These are phyloP conservation scores for Coemansia sp. DNA, from an alignment of 192 early-diverging fungal species.

Conservation along the genomic window DNA sequence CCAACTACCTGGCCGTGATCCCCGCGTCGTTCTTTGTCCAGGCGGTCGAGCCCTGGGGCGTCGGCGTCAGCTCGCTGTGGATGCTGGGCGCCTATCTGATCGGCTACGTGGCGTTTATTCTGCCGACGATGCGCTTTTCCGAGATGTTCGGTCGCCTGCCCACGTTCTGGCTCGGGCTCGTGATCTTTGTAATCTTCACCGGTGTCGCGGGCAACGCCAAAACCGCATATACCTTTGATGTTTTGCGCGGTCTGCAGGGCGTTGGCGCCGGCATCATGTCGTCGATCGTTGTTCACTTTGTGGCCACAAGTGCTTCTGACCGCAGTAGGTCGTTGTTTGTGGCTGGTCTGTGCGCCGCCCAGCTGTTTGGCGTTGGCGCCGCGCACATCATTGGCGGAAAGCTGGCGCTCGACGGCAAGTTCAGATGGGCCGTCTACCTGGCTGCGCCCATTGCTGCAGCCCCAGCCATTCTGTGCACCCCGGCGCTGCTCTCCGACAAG, in stretches of 20 bases:
- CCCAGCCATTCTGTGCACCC: slow-evolving; percentile 40
- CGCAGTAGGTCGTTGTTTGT: slow-evolving; percentile 40
- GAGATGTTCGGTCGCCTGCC: slow-evolving; percentile 32
- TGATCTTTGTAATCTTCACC: slow-evolving; percentile 37
- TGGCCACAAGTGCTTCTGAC: slow-evolving; percentile 26
- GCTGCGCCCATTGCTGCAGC: slow-evolving; percentile 39
- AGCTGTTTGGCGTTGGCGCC: slow-evolving; percentile 46
- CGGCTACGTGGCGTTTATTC: slow-evolving; percentile 39
- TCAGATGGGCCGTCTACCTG: slow-evolving; percentile 43
- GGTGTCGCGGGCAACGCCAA: slow-evolving; percentile 27
- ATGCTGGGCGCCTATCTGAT: slow-evolving; percentile 50
- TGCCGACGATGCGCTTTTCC: slow-evolving; percentile 35
- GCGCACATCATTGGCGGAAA: slow-evolving; percentile 46
- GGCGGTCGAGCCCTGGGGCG: slow-evolving; percentile 42
- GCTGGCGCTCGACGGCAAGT: slow-evolving; percentile 36
- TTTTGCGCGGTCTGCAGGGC: slow-evolving; percentile 48
- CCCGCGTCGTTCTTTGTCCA: slow-evolving; percentile 51
- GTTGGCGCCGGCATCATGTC: slow-evolving; percentile 42
- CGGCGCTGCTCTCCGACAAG: slow-evolving; percentile 31
- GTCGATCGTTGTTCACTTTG: slow-evolving; percentile 16
- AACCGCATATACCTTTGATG: slow-evolving; percentile 28
- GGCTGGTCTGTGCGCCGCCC: slow-evolving; percentile 30
- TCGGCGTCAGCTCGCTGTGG: slow-evolving; percentile 51
- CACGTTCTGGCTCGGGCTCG: slow-evolving; percentile 38
- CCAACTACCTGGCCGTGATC: slow-evolving; percentile 23